Evolutionary conservation across 768 basidiomycete genomes (phyloP), one percentile per base, ranked within the genome.

Genomic region (Mycena capillaripes): DNA sequence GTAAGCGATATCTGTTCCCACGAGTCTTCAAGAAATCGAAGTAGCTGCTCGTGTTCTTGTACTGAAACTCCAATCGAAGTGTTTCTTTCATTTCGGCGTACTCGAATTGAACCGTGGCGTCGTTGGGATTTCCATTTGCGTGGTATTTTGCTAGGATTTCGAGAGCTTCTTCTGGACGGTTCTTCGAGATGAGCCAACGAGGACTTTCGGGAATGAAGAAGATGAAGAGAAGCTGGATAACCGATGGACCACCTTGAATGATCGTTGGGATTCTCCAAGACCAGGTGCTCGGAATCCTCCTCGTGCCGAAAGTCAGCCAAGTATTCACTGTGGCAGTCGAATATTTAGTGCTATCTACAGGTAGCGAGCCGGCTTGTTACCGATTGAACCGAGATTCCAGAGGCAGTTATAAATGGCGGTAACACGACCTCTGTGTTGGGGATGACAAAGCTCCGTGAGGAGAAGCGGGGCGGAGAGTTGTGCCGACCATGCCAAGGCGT

Each of bases 151-250:
- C 88, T 16, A 92, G 78, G 7, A 86, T 85, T 29, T 80, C 73
- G 17, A 86, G 80, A 0, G 91, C 91, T 68, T 89, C 80, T 12
- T 83, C 85, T 27, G 87, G 82, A 55, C 86, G 81, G 38, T 76
- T 76, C 60, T 80, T 79, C 48, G 64, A 71, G 42, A 81, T 70
- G 50, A 94, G 82, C 88, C 88, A 95, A 82, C 93, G 88, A 29
- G 94, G 93, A 2, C 90, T 91, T 79, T 95, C 94, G 40, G 93
- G 93, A 8, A 87, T 85, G 77, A 92, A 87, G 79, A 87, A 88
- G 69, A 94, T 82, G 55, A 94, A 79, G 70, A 81, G 73, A 70
- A 94, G 74, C 77, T 94, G 92, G 60, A 90, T 69, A 55, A 91
- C 70, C 0, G 92, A 89, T 10, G 92, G 91, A 40, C 89, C 74